phyloP scores from a whole-genome alignment of 306 rosid genomes.

The Rosa chinensis region DNA sequence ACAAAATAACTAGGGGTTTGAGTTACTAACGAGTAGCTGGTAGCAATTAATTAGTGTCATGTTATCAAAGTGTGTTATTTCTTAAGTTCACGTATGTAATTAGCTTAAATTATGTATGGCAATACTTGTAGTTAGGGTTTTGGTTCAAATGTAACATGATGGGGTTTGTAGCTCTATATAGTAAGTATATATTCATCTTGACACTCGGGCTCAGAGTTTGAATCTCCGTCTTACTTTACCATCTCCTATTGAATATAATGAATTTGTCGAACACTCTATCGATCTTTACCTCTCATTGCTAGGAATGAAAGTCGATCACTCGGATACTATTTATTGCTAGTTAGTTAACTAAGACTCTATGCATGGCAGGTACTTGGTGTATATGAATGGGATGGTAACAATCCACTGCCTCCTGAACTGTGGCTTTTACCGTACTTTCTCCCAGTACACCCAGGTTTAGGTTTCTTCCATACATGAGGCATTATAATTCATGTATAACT shows the following conservation, averaged over 20 bases:
- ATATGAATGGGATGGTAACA: conserved; percentile 70
- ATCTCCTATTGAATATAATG: too few relatives aligned
- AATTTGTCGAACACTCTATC: not conserved
- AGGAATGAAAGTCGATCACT: not conserved
- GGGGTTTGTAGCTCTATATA: not conserved
- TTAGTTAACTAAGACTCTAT: not conserved
- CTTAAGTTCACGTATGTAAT: not conserved
- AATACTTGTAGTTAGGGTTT: not conserved
- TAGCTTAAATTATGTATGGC: not conserved
- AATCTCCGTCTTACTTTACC: not conserved
- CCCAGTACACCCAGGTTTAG: conserved; percentile 63
- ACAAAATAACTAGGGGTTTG: too few relatives aligned
- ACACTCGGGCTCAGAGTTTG: not conserved
- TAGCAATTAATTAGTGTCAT: not conserved
- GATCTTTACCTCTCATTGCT: not conserved
- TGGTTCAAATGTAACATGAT: too few relatives aligned
- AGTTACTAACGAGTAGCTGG: too few relatives aligned
- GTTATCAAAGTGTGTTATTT: not conserved
- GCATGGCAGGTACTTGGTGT: conserved; percentile 59
- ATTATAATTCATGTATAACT: too few relatives aligned
- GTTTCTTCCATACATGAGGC: too few relatives aligned
- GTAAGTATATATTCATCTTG: not conserved
- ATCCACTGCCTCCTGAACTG: conserved; percentile 62
- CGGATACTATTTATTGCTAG: not conserved
- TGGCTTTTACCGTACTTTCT: conserved; percentile 69